phyloP scores from a whole-genome alignment of 345 rosid species.

The Citrus hindsii region DNA sequence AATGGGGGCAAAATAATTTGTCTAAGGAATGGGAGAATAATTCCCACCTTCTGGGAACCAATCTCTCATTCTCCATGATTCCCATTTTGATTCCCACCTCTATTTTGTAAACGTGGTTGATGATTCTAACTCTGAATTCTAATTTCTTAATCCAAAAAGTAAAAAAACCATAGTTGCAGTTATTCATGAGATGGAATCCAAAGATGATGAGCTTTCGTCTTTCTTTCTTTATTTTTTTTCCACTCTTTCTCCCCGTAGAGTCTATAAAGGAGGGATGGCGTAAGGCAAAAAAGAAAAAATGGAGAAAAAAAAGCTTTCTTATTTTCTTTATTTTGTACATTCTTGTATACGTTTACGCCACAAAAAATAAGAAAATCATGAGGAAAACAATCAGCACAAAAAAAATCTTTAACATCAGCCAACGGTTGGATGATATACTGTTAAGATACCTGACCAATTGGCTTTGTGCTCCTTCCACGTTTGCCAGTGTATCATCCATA shows the following conservation, averaged over 20 bases:
- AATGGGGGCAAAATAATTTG: too few relatives aligned
- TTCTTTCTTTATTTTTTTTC: too few relatives aligned
- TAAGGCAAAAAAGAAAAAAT: not conserved
- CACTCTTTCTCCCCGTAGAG: too few relatives aligned
- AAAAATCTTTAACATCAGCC: constrained; percentile 84
- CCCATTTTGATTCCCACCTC: too few relatives aligned
- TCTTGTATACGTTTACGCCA: constrained; percentile 39
- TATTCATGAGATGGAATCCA: not conserved
- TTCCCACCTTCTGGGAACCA: too few relatives aligned
- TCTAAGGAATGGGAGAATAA: too few relatives aligned
- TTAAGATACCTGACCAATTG: constrained; percentile 56
- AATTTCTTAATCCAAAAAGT: too few relatives aligned
- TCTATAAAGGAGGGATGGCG: not conserved
- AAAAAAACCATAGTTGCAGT: not conserved
- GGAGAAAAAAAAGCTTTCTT: not conserved
- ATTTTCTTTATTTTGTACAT: not conserved
- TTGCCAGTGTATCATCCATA: constrained; percentile 66
- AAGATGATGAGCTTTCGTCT: too few relatives aligned
- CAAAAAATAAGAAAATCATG: constrained; percentile 80
- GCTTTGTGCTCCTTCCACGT: constrained; percentile 78
- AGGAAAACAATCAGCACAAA: constrained; percentile 68
- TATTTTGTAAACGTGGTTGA: too few relatives aligned
- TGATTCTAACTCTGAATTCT: too few relatives aligned
- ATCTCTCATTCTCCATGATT: too few relatives aligned
- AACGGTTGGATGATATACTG: constrained; percentile 74